A percentile compares a stretch with the other conserved stretches of the same genome.
Conservation (phyloP, 306 rosid species). For the Acmispon strigosus region DNA sequence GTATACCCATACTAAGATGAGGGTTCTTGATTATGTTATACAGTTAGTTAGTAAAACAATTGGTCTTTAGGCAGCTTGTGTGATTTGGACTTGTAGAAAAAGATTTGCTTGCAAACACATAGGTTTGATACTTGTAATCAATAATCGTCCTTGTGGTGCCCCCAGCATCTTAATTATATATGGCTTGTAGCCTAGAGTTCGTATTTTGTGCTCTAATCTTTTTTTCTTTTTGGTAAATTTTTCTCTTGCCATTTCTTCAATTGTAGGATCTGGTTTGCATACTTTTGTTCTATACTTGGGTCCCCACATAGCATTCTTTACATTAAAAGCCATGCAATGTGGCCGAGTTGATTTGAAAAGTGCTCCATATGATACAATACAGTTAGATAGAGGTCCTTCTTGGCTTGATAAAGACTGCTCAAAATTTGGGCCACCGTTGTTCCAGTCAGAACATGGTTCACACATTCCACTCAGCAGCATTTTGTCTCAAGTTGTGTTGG, state of each 20-base stretch:
- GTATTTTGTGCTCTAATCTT: neutral
- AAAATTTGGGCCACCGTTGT: conserved; percentile 78
- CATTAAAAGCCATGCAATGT: conserved; percentile 90
- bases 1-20: neutral
- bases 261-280: conserved; percentile 98
- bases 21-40: conserved; percentile 20
- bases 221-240: conserved; percentile 6
- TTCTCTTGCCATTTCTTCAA: conserved; percentile 14
- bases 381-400: conserved; percentile 72
- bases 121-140: neutral
- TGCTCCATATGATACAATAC: conserved; percentile 92
- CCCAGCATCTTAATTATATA: neutral
- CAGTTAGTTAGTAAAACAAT: neutral
- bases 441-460: conserved; percentile 47
- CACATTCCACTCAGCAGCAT: conserved; percentile 83
- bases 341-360: conserved; percentile 94
- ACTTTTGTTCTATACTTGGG: conserved; percentile 97
- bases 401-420: conserved; percentile 96
- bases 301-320: conserved; percentile 91
- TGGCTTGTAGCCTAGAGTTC: neutral
- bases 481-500: conserved; percentile 83
- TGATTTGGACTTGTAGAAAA: conserved; percentile 13
- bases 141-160: neutral
- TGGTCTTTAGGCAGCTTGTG: neutral
- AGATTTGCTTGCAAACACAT: neutral